phyloP scores from a whole-genome alignment of 495 filamentous ascomycete genomes.

The Achaetomiella virescens region DNA sequence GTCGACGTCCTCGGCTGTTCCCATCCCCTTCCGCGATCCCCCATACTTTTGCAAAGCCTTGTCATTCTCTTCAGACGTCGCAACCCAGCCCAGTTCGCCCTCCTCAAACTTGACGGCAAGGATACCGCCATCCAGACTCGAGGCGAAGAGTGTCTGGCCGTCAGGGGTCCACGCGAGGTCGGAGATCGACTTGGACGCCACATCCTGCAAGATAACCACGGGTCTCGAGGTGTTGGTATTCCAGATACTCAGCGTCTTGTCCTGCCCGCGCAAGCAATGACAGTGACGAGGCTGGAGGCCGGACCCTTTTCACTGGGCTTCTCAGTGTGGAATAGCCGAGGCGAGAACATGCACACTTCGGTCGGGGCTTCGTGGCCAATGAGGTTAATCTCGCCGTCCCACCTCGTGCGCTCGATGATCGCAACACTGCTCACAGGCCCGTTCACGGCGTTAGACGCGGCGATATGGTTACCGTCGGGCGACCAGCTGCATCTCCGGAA shows the following conservation, averaged over 20 bases:
- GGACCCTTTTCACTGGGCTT: constrained; percentile 46
- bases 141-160: constrained; percentile 77
- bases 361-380: constrained; percentile 96
- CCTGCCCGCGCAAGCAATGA: constrained; percentile 93
- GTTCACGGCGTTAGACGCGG: constrained; percentile 93
- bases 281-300: constrained; percentile 61
- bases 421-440: constrained; percentile 95
- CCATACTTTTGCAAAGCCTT: constrained; percentile 89
- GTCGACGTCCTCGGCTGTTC: constrained; percentile 84
- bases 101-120: constrained; percentile 53
- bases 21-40: constrained; percentile 74
- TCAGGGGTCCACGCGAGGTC: constrained; percentile 95
- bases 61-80: constrained; percentile 75
- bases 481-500: constrained; percentile 97
- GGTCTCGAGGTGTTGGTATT: constrained; percentile 90
- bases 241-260: constrained; percentile 94
- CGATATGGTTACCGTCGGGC: constrained; percentile 93
- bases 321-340: constrained; percentile 72
- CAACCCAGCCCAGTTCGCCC: constrained; percentile 49
- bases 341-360: constrained; percentile 95
- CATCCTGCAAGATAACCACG: constrained; percentile 78
- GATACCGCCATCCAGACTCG: constrained; percentile 82
- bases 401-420: constrained; percentile 84
- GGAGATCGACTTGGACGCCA: constrained; percentile 82
- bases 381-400: constrained; percentile 95